Conservation (phyloP, 2,329 filamentous ascomycete genomes). For the Phialophora expanda region DNA sequence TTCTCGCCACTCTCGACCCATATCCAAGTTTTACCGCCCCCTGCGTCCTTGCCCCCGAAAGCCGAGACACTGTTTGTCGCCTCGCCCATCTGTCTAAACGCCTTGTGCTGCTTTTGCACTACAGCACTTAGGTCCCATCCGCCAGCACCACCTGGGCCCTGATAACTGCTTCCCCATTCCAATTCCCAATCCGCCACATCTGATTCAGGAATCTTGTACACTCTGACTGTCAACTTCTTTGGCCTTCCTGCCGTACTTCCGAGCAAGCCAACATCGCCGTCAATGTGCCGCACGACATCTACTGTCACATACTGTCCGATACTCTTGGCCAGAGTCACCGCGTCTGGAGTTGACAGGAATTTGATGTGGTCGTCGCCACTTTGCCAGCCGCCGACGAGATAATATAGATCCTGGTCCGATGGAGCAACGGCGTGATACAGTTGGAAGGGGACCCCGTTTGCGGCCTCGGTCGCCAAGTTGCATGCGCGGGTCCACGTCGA, state of each 20-base stretch:
- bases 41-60: constrained; percentile 16
- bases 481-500: constrained; percentile 17
- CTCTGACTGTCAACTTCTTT: constrained; percentile 2
- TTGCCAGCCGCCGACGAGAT: constrained; percentile 23
- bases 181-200: constrained; percentile 6
- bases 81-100: constrained; percentile 23
- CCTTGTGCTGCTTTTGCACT: constrained; percentile 24
- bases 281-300: constrained; percentile 20
- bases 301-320: constrained; percentile 22
- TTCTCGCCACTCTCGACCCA: constrained; percentile 15
- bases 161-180: constrained; percentile 7
- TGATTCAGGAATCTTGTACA: constrained; percentile 8
- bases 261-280: constrained; percentile 16
- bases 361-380: constrained; percentile 20
- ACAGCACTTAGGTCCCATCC: constrained; percentile 22
- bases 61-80: constrained; percentile 12
- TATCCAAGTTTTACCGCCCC: constrained; percentile 9
- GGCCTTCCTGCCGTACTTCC: not conserved
- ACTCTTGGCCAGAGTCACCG: constrained; percentile 18
- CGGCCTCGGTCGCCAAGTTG: constrained; percentile 1
- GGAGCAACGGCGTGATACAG: constrained; percentile 14
- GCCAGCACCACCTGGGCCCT: constrained; percentile 2
- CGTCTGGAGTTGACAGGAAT: constrained; percentile 16
- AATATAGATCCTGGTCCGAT: constrained; percentile 10
- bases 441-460: constrained; percentile 16